Conservation (phyloP, 371 early-diverging fungal genomes). For the Sanchytrium tribonematis region DNA sequence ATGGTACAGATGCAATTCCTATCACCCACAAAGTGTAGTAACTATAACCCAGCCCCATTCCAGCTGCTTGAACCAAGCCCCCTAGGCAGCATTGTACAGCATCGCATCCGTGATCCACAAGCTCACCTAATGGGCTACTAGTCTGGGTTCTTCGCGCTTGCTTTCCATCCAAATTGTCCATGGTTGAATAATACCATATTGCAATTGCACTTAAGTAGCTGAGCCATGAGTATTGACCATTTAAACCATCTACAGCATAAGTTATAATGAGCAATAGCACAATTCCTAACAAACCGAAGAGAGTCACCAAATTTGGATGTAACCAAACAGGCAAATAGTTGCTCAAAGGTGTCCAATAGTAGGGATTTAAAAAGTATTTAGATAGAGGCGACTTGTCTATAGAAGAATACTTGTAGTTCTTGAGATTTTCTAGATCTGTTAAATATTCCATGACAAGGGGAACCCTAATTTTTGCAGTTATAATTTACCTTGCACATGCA, state of each 20-base stretch:
- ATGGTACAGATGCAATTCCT: slow-evolving; percentile 36
- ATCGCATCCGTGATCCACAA: slow-evolving; percentile 70
- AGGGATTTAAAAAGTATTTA: slow-evolving; percentile 46
- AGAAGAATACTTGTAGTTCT: slow-evolving; percentile 45
- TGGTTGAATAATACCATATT: slow-evolving; percentile 75
- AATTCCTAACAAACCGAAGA: slow-evolving; percentile 52
- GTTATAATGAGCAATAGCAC: slow-evolving; percentile 22
- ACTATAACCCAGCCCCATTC: slow-evolving; percentile 42
- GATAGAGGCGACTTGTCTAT: slow-evolving; percentile 56
- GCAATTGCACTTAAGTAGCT: slow-evolving; percentile 39
- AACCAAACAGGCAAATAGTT: no score
- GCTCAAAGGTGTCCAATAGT: no score
- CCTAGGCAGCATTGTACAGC: slow-evolving; percentile 64
- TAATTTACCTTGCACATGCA: no score
- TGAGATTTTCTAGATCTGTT: slow-evolving; percentile 36
- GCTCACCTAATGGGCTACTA: slow-evolving; percentile 77
- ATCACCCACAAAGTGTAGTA: slow-evolving; percentile 18
- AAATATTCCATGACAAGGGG: slow-evolving; percentile 14
- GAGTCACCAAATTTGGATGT: no score
- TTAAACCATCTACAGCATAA: slow-evolving; percentile 42
- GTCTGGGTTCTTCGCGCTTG: slow-evolving; percentile 84
- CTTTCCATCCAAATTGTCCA: slow-evolving; percentile 93
- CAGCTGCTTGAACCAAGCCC: slow-evolving; percentile 46
- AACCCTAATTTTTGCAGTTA: no score
- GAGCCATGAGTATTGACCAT: slow-evolving; percentile 43